Evolutionary conservation across 2,329 filamentous ascomycete genomes (phyloP).

Genomic region (Xylariaceae sp.): DNA sequence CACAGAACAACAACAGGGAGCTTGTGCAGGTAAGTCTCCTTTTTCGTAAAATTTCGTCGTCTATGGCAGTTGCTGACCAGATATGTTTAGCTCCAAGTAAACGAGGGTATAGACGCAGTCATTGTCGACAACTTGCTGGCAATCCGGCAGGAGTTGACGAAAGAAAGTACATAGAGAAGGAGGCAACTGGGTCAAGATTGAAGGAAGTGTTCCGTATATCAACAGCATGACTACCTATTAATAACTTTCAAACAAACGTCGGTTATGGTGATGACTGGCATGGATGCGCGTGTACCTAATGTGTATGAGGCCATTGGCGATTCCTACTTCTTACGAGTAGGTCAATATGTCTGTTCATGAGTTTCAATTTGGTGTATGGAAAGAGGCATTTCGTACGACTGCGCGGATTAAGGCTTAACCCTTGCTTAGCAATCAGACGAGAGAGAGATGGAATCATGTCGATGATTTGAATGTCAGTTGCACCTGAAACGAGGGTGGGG

Average conservation of each 20-base stretch:
- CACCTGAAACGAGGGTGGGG: too few species aligned
- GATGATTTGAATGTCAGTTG: not conserved
- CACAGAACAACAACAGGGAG: constrained; percentile 77
- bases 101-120: constrained; percentile 93
- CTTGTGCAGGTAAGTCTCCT: constrained; percentile 75
- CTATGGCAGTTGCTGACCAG: constrained; percentile 2
- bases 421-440: not conserved
- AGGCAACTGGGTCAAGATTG: not conserved
- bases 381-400: not conserved
- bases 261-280: too few species aligned
- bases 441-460: not conserved
- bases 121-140: constrained; percentile 94
- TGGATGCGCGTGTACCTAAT: too few species aligned
- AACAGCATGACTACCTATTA: too few species aligned
- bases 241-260: too few species aligned
- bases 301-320: too few species aligned
- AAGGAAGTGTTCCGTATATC: not conserved
- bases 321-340: too few species aligned
- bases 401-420: not conserved
- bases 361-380: too few species aligned
- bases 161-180: constrained; percentile 18
- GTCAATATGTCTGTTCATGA: too few species aligned
- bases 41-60: not conserved
- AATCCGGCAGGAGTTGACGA: constrained; percentile 82
- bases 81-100: constrained; percentile 68